Evolutionary conservation across 768 basidiomycete genomes (phyloP).

Genomic region (Pisolithus sp.): DNA sequence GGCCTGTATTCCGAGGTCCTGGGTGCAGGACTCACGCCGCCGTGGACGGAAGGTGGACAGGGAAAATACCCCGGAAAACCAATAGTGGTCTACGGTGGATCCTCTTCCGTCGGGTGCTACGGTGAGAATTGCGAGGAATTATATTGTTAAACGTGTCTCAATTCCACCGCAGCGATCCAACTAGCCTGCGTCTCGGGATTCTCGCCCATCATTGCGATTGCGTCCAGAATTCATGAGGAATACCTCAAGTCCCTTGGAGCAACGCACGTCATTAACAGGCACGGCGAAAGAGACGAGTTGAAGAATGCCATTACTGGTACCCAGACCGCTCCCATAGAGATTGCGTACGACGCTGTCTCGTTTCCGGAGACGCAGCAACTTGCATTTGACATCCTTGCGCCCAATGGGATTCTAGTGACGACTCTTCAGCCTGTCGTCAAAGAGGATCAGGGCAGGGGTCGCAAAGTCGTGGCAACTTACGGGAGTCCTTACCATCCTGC

Average conservation of each 20-base stretch:
- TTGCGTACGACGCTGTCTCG: constrained; percentile 29
- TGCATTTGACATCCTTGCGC: constrained; percentile 28
- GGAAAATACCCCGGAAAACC: constrained; percentile 36
- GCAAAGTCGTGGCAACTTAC: constrained; percentile 16
- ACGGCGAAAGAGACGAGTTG: constrained; percentile 9
- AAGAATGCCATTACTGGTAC: constrained; percentile 20
- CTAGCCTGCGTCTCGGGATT: constrained; percentile 36
- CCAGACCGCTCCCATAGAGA: constrained; percentile 10
- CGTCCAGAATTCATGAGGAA: constrained; percentile 25
- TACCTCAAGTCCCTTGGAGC: constrained; percentile 33
- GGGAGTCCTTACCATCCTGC: constrained; percentile 17
- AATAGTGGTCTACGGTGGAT: constrained; percentile 44
- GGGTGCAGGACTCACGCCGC: constrained; percentile 34
- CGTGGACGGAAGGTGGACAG: constrained; percentile 26
- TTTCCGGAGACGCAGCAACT: constrained; percentile 28
- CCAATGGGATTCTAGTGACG: constrained; percentile 27
- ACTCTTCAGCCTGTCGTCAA: constrained; percentile 19
- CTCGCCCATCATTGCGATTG: constrained; percentile 36
- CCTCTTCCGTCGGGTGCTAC: constrained; percentile 43
- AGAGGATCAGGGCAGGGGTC: constrained; percentile 17
- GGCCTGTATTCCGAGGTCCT: constrained; percentile 38
- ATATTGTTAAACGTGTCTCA: background rate
- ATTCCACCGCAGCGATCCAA: constrained; percentile 28
- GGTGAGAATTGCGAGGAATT: constrained; percentile 23
- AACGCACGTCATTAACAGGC: constrained; percentile 34